Evolutionary conservation across 2,329 filamentous ascomycete genomes (phyloP).

Genomic region (Monosporascus ibericus): DNA sequence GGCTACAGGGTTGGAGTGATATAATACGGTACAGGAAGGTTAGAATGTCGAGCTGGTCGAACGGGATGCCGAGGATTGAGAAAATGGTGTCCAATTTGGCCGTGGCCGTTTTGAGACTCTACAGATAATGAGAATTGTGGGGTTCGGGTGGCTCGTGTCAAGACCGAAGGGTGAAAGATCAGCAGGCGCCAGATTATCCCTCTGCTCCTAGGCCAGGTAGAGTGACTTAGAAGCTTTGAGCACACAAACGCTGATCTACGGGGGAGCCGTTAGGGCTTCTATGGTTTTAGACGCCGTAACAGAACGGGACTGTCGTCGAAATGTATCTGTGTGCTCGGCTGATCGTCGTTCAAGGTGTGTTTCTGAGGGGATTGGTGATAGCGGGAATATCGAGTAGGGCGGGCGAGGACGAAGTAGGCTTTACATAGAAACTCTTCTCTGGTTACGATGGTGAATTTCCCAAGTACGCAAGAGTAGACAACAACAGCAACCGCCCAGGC

Average conservation of each 20-base stretch:
- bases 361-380: constrained; percentile 6
- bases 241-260: constrained; percentile 8
- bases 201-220: constrained; percentile 16
- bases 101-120: constrained; percentile 27
- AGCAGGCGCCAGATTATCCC: constrained; percentile 27
- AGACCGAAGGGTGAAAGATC: constrained; percentile 30
- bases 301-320: not conserved
- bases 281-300: not conserved
- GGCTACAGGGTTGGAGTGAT: constrained; percentile 35
- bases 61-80: constrained; percentile 22
- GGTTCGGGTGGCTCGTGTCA: constrained; percentile 31
- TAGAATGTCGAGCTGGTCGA: constrained; percentile 22
- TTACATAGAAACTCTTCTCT: constrained; percentile 20
- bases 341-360: not conserved
- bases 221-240: constrained; percentile 15
- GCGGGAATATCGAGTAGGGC: constrained; percentile 7
- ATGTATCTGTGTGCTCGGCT: not conserved
- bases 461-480: constrained; percentile 11
- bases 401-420: constrained; percentile 14
- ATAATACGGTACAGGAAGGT: constrained; percentile 19
- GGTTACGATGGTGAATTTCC: constrained; percentile 20
- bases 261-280: not conserved
- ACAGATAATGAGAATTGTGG: constrained; percentile 28
- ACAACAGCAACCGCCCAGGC: not conserved
- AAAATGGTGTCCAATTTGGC: constrained; percentile 30